Evolutionary conservation across 129 eudicot genomes (phyloP).

Genomic region (Tagetes erecta): DNA sequence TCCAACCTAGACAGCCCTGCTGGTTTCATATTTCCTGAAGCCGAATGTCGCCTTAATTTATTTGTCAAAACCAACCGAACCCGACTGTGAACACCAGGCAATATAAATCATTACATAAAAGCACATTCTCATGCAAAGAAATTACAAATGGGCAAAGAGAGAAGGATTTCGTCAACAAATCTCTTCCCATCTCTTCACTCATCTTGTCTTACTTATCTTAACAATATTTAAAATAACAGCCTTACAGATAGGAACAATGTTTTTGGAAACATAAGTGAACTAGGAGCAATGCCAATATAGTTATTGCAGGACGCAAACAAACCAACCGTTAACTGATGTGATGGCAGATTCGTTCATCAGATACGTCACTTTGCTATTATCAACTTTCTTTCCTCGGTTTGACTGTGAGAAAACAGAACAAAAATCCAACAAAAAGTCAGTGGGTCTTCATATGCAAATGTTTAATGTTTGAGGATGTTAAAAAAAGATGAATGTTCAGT

Average conservation of each 20-base stretch:
- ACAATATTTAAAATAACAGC: background rate
- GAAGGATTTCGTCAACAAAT: conserved; percentile 39
- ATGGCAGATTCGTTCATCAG: conserved; percentile 36
- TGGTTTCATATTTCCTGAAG: too few species aligned
- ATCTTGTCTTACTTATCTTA: conserved; percentile 4
- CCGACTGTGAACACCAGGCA: background rate
- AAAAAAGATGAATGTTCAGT: background rate
- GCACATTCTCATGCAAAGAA: conserved; percentile 16
- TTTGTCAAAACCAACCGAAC: too few species aligned
- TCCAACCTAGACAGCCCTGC: too few species aligned
- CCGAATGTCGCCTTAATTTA: too few species aligned
- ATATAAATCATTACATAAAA: conserved; percentile 11
- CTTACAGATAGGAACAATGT: background rate
- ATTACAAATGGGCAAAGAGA: conserved; percentile 26
- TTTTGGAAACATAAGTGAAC: conserved; percentile 5
- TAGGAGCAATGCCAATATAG: conserved; percentile 15
- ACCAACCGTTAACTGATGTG: conserved; percentile 24
- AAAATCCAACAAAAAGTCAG: background rate
- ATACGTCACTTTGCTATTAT: conserved; percentile 39
- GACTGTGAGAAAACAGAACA: background rate
- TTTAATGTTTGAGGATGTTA: background rate
- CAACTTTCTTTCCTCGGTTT: conserved; percentile 25
- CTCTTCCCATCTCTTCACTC: conserved; percentile 35
- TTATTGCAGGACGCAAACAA: conserved; percentile 57
- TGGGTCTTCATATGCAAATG: background rate